phyloP scores from a whole-genome alignment of 768 basidiomycete species.

The Lactarius akahatsu region DNA sequence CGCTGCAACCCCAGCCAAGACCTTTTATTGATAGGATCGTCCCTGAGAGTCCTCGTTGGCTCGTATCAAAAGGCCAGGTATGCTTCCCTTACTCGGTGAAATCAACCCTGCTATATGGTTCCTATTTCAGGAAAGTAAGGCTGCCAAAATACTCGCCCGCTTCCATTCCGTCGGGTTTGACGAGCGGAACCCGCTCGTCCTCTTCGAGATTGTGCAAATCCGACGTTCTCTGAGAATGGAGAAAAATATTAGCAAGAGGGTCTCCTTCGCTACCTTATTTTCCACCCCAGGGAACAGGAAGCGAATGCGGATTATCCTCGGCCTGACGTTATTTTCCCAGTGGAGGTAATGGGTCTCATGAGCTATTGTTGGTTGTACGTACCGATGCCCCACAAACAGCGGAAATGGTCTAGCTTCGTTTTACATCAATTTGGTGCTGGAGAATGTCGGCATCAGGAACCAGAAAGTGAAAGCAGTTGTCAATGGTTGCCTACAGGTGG shows the following conservation, averaged over 20 bases:
- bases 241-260: conserved; percentile 48
- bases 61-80: conserved; percentile 60
- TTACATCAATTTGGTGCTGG: conserved; percentile 68
- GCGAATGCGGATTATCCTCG: conserved; percentile 66
- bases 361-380: not conserved
- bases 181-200: conserved; percentile 56
- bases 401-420: conserved; percentile 72
- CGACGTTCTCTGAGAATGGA: conserved; percentile 65
- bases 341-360: conserved; percentile 53
- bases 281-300: conserved; percentile 64
- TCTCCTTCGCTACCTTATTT: conserved; percentile 54
- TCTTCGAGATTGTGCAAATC: conserved; percentile 61
- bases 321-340: conserved; percentile 68
- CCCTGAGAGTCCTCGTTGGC: conserved; percentile 67
- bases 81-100: conserved; percentile 27
- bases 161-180: conserved; percentile 68
- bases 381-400: conserved; percentile 34
- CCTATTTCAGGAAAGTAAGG: conserved; percentile 50
- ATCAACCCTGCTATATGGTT: not conserved
- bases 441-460: conserved; percentile 58
- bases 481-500: conserved; percentile 60
- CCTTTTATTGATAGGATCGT: conserved; percentile 46
- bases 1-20: not conserved
- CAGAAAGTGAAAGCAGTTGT: conserved; percentile 57
- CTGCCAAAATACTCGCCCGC: conserved; percentile 59